A percentile compares a stretch with the other conserved stretches of the same genome.
These are phyloP conservation scores for Dryas integrifolia DNA, from an alignment of 331 rosid species.

Conservation along the genomic window DNA sequence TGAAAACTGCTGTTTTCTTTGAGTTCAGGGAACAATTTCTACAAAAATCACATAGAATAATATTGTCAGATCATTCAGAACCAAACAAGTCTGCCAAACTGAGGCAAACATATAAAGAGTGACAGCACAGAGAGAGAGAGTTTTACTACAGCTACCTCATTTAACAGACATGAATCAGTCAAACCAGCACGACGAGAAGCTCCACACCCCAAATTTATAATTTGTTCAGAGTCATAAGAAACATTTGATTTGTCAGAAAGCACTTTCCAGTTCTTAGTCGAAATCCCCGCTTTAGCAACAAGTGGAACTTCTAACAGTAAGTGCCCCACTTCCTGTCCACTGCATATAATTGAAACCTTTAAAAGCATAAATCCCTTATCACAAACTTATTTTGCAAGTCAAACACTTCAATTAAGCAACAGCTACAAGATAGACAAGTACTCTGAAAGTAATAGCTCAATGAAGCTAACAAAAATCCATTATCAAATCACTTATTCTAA, in stretches of 20 bases:
- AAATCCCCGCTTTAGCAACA: constrained; percentile 26
- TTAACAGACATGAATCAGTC: constrained; percentile 38
- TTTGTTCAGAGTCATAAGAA: constrained; percentile 32
- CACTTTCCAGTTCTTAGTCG: constrained; percentile 29
- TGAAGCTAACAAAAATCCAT: not conserved
- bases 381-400: not conserved
- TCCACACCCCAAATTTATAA: constrained; percentile 24
- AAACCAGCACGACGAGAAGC: constrained; percentile 31
- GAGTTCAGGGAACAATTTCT: constrained; percentile 27
- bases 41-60: not conserved
- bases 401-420: constrained; percentile 1
- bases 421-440: not conserved
- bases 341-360: constrained; percentile 35
- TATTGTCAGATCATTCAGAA: not conserved
- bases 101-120: not conserved
- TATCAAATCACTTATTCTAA: not conserved
- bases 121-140: constrained; percentile 1
- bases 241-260: constrained; percentile 31
- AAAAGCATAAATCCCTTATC: not conserved
- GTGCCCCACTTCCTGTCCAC: constrained; percentile 78
- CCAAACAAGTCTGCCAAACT: not conserved
- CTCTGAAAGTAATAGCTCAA: not conserved
- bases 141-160: constrained; percentile 44
- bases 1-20: constrained; percentile 16
- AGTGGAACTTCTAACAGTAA: constrained; percentile 51